Evolutionary conservation across 805 yeast species (phyloP).

Genomic region (Candida boleticola): DNA sequence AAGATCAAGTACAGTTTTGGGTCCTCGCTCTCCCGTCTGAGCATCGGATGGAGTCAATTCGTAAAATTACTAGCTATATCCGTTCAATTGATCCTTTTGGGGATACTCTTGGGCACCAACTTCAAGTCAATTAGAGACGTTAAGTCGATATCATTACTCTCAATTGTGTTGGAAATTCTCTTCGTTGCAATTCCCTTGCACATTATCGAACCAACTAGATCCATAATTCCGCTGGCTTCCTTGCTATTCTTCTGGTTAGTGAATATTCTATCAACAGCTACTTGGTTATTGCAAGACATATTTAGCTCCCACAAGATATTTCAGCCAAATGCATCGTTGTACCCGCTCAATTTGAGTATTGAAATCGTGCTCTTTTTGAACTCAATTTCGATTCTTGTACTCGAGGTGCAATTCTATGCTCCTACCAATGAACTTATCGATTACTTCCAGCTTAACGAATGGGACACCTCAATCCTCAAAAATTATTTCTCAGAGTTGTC

Average conservation of each 20-base stretch:
- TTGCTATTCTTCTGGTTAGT: conserved; percentile 39
- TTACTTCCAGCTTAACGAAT: conserved; percentile 13
- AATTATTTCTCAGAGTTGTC: conserved; percentile 13
- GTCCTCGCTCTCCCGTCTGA: conserved; percentile 12
- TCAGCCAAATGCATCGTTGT: conserved; percentile 2
- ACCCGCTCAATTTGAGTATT: conserved; percentile 7
- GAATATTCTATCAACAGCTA: conserved; percentile 3
- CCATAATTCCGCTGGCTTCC: conserved; percentile 35
- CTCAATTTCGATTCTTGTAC: conserved; percentile 12
- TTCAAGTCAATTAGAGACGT: not conserved
- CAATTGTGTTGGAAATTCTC: not conserved
- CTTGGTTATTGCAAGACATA: conserved; percentile 18
- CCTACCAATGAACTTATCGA: conserved; percentile 20
- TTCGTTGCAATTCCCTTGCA: conserved; percentile 24
- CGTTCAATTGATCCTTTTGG: conserved; percentile 12
- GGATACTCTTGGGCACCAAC: not conserved
- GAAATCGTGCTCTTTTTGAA: conserved; percentile 16
- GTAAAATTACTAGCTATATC: conserved; percentile 15
- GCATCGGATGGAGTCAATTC: conserved; percentile 17
- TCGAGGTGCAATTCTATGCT: conserved; percentile 16
- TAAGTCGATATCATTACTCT: not conserved
- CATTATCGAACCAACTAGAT: conserved; percentile 40
- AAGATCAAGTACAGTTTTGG: conserved; percentile 19
- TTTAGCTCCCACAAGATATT: conserved; percentile 17
- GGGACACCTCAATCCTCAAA: conserved; percentile 8